Evolutionary conservation across 257 asterid species (phyloP), one percentile per base, ranked within the genome.

Genomic region (Nicotiana paniculata): DNA sequence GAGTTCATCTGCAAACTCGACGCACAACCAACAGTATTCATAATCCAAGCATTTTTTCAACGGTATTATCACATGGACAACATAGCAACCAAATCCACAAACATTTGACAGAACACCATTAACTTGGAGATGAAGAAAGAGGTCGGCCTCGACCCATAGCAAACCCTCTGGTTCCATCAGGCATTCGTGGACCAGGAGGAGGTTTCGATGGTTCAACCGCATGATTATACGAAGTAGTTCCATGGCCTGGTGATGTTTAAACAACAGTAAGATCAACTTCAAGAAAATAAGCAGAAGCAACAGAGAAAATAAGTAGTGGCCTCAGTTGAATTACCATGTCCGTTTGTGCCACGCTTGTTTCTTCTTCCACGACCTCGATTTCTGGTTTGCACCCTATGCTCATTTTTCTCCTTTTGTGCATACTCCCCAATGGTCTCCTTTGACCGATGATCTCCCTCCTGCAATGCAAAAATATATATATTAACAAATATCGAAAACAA

Each of bases 181-280:
- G 99, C 99, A 96, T 96, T 83, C 79, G 90, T n/a, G 98, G 99
- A 21, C 98, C 99, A 3, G 99, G 98, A 54, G 98, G 98, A 1
- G 97, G 98, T 87, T 94, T 96, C 30, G 97, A 88, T 48, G 91
- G 90, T 81, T 96, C 99, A 55, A 82, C 35, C 21, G 70, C 86
- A 83, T 91, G 97, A 81, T 80, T 62, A 9, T 89, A 79, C 28
- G 85, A 74, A 58, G 85, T 90, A 3, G 88, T 84, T 69, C 93
- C 97, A 17, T 89, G 96, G 69, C 96, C 98, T 93, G 86, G 9
- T 43, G 37, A 82, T 59, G 76, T 64, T 48, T 77, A 84, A 9
- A 33, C 57, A 51, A n/a, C 16, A 26, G 26, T 39, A 77, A 24
- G 33, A 11, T n/a, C 51, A 58, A 15, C 35, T 28, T n/a, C 53